These are phyloP conservation scores for Diaporthe citriasiana DNA, from an alignment of 2,329 filamentous ascomycete species.

Conservation along the genomic window DNA sequence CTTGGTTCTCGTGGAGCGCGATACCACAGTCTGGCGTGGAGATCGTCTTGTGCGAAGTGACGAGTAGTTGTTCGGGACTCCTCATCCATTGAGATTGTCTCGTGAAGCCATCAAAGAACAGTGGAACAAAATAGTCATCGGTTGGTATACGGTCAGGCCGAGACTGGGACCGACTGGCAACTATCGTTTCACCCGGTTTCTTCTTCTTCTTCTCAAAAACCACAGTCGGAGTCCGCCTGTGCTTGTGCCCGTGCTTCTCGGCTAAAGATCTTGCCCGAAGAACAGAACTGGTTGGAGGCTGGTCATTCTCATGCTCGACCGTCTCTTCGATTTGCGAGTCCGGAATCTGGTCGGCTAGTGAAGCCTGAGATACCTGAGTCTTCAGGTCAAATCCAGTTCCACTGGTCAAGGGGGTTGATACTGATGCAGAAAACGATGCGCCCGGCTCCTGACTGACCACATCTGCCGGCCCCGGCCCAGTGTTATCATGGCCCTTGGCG, in stretches of 20 bases:
- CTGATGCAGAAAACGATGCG: slow-evolving; percentile 14
- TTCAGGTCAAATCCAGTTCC: slow-evolving; percentile 19
- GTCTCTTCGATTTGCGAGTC: slow-evolving; percentile 13
- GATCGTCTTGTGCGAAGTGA: slow-evolving; percentile 89
- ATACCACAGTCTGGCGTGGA: slow-evolving; percentile 88
- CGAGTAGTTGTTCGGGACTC: slow-evolving; percentile 78
- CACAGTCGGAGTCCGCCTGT: slow-evolving; percentile 79
- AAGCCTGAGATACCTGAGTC: slow-evolving; percentile 2
- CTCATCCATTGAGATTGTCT: slow-evolving; percentile 72
- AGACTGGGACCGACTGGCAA: slow-evolving; percentile 57
- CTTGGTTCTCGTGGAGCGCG: slow-evolving; percentile 87
- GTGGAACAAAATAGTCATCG: slow-evolving; percentile 75
- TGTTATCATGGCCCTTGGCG: neutral
- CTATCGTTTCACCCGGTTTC: slow-evolving; percentile 63
- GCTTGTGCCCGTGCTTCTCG: slow-evolving; percentile 49
- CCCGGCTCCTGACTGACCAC: neutral
- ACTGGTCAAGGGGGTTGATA: slow-evolving; percentile 1
- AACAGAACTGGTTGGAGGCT: neutral
- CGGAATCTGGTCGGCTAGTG: neutral
- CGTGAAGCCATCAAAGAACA: slow-evolving; percentile 72
- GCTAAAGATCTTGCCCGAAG: slow-evolving; percentile 34
- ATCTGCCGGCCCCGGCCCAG: neutral
- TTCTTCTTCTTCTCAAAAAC: slow-evolving; percentile 80
- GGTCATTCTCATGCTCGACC: slow-evolving; percentile 6
- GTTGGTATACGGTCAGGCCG: slow-evolving; percentile 53